Evolutionary conservation across 495 filamentous ascomycete species (phyloP).

Genomic region (Diplogelasinospora grovesii): DNA sequence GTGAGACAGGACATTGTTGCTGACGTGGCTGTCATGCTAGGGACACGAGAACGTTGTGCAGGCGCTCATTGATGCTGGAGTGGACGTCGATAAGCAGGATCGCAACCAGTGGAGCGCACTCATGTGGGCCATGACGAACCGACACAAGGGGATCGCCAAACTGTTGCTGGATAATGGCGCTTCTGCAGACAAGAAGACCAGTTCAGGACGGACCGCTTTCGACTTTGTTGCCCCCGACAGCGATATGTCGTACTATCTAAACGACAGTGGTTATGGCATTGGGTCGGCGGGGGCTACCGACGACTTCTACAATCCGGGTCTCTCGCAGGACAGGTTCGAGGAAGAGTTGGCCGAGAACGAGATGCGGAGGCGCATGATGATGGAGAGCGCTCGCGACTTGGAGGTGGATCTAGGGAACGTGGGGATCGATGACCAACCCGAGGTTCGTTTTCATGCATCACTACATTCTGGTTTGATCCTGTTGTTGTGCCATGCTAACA

Average conservation of each 20-base stretch:
- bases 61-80: conserved; percentile 76
- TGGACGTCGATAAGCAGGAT: conserved; percentile 90
- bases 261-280: conserved; percentile 87
- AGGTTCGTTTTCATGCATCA: conserved; percentile 45
- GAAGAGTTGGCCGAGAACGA: conserved; percentile 97
- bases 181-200: conserved; percentile 91
- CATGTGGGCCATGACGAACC: conserved; percentile 99
- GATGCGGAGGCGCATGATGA: conserved; percentile 96
- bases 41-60: conserved; percentile 87
- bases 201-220: conserved; percentile 88
- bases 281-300: conserved; percentile 80
- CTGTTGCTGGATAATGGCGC: conserved; percentile 86
- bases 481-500: conserved; percentile 7
- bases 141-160: conserved; percentile 93
- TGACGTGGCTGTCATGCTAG: conserved; percentile 43
- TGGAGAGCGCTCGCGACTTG: conserved; percentile 96
- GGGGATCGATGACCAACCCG: conserved; percentile 91
- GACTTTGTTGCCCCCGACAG: conserved; percentile 93
- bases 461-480: too few relatives aligned
- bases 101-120: conserved; percentile 94
- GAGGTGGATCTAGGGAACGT: conserved; percentile 96
- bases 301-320: conserved; percentile 91
- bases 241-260: conserved; percentile 91
- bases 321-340: conserved; percentile 90
- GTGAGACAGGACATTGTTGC: conserved; percentile 7